Base-by-base conservation (phyloP, 495 filamentous ascomycete species). In the Penicillium malachiteum region DNA sequence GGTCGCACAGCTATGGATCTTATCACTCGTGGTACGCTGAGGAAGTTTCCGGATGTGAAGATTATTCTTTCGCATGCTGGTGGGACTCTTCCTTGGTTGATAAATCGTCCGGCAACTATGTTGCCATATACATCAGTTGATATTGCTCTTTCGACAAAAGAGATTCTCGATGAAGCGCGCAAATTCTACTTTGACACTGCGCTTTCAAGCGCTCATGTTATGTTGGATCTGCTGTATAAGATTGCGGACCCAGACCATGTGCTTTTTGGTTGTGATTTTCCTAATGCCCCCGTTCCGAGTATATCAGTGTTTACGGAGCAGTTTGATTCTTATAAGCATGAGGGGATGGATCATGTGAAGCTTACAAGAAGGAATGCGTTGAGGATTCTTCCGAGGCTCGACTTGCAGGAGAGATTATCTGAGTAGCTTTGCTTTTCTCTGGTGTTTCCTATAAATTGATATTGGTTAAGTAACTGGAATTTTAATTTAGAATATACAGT, bases 51-150 rank as follows among this genome's bases (percentile, higher is more conserved):
- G 5, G 63, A 73, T 44, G 71, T 71, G 61, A 80, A 80, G 52
- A 71, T 81, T 31, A 82, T 84, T 26, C 65, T 84, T 3, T 77
- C 75, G 1, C 81, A 84, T 50, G 79, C 71, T 0, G 81, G 80
- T 1, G 80, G 81, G 0, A 75, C 79, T 0, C 50, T 85, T 7
- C 76, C 79, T 0, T 78, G 69, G 39, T 48, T 82, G 13, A 51
- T 72, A 13, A 46, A 50, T 0, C 65, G 76, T 0, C 21, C 62
- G 0, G 54, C 64, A 0, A 56, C 54, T 5, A 39, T 65, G 57
- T 37, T 60, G 41, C 48, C 60, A 10, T 14, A 39, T 12, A 39
- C 37, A 13, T 11, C 37, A 39, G 14, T 39, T 12, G 37, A 39
- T 39, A 39, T 39, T 39, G 37, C 9, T 11, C 37, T 39, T 13